Evolutionary conservation across 2,329 filamentous ascomycete species (phyloP).

Genomic region (Pseudocercospora musae): DNA sequence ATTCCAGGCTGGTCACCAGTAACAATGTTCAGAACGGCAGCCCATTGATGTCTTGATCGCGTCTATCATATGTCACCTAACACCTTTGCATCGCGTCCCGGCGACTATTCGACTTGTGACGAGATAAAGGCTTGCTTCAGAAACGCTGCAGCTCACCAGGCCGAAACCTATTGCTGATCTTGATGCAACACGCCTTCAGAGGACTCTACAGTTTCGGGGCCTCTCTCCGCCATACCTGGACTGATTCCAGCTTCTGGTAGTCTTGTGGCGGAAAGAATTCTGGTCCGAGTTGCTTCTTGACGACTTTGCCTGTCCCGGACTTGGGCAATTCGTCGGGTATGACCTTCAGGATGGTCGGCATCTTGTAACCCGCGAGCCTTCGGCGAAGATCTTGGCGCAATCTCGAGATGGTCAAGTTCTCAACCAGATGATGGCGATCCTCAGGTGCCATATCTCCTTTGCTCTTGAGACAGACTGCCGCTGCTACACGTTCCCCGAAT

Average conservation of each 20-base stretch:
- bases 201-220: constrained; percentile 10
- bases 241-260: constrained; percentile 21
- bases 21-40: not conserved
- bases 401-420: constrained; percentile 39
- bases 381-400: constrained; percentile 44
- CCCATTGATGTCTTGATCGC: not conserved
- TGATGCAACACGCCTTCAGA: not conserved
- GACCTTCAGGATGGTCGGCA: constrained; percentile 48
- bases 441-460: constrained; percentile 28
- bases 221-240: constrained; percentile 30
- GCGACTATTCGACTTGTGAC: not conserved
- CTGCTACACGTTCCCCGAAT: constrained; percentile 55
- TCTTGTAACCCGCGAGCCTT: constrained; percentile 48
- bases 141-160: not conserved
- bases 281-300: constrained; percentile 43
- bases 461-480: constrained; percentile 45
- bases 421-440: constrained; percentile 19
- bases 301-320: constrained; percentile 49
- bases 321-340: constrained; percentile 48
- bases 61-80: not conserved
- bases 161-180: not conserved
- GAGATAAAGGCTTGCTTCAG: not conserved
- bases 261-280: constrained; percentile 30
- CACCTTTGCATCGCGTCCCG: not conserved
- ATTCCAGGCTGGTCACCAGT: not conserved